phyloP scores from a whole-genome alignment of 176 grass and related monocot genomes.

The Oryza meridionalis region DNA sequence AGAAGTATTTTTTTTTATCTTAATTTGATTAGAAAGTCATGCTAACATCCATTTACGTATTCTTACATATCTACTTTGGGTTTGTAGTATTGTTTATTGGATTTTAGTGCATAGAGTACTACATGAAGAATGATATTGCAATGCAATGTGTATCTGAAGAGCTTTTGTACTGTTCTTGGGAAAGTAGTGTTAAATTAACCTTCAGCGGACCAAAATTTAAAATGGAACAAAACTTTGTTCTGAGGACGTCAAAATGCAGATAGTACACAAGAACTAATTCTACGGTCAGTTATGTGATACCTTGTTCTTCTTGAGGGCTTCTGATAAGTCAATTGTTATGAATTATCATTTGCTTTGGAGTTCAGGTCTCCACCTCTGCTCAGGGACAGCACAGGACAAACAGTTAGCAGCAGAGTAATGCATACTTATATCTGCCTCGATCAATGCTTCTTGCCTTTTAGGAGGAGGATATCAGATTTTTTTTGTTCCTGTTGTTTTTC shows the following conservation, averaged over 20 bases:
- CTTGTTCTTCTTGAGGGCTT: background rate
- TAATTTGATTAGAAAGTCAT: background rate
- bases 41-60: background rate
- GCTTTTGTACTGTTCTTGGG: background rate
- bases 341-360: background rate
- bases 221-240: background rate
- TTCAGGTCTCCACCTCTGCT: constrained; percentile 19
- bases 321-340: constrained; percentile 12
- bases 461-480: constrained; percentile 19
- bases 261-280: background rate
- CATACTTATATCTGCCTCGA: background rate
- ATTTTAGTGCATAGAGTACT: background rate
- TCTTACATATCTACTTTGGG: background rate
- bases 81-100: background rate
- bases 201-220: background rate
- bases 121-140: background rate
- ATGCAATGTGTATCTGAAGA: background rate
- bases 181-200: background rate
- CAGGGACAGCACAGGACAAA: constrained; percentile 1
- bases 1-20: background rate
- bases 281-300: too few species aligned
- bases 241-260: background rate
- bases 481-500: background rate
- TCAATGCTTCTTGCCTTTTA: background rate
- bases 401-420: background rate